A percentile compares a stretch with the other conserved stretches of the same genome.
These are phyloP conservation scores for Emergomyces orientalis DNA, from an alignment of 2,329 filamentous ascomycete genomes.

Conservation along the genomic window DNA sequence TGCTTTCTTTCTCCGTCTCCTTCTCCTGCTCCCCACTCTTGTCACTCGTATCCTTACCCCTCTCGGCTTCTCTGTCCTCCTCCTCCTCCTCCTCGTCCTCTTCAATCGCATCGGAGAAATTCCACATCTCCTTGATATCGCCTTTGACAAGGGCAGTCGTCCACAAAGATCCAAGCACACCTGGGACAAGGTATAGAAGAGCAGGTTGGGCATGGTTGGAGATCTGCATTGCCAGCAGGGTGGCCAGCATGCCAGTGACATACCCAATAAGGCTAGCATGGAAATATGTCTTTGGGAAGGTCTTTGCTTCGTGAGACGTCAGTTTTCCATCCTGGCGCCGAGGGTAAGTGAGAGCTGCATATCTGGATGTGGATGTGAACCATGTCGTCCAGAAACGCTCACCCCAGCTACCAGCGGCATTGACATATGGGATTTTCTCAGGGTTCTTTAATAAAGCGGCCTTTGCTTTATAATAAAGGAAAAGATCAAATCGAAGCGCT, in stretches of 20 bases:
- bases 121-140: constrained; percentile 68
- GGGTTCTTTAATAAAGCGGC: constrained; percentile 8
- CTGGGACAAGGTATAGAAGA: constrained; percentile 82
- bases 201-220: constrained; percentile 81
- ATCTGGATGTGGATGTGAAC: constrained; percentile 9
- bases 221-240: constrained; percentile 65
- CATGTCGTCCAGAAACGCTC: constrained; percentile 66
- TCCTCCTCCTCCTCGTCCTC: constrained; percentile 40
- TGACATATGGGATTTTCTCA: constrained; percentile 34
- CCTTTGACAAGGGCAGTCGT: constrained; percentile 60
- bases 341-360: constrained; percentile 14
- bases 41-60: constrained; percentile 22
- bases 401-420: constrained; percentile 67
- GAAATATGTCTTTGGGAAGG: constrained; percentile 81
- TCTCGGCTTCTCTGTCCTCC: constrained; percentile 19
- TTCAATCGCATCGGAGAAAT: constrained; percentile 60
- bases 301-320: constrained; percentile 30
- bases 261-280: constrained; percentile 68
- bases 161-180: constrained; percentile 68
- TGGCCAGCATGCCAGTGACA: constrained; percentile 63
- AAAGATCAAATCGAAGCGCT: constrained; percentile 84
- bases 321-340: constrained; percentile 22
- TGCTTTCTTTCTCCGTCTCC: background rate
- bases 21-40: constrained; percentile 39
- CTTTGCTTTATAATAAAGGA: constrained; percentile 57